Conservation (phyloP, 331 rosid species). For the Phaseolus coccineus region DNA sequence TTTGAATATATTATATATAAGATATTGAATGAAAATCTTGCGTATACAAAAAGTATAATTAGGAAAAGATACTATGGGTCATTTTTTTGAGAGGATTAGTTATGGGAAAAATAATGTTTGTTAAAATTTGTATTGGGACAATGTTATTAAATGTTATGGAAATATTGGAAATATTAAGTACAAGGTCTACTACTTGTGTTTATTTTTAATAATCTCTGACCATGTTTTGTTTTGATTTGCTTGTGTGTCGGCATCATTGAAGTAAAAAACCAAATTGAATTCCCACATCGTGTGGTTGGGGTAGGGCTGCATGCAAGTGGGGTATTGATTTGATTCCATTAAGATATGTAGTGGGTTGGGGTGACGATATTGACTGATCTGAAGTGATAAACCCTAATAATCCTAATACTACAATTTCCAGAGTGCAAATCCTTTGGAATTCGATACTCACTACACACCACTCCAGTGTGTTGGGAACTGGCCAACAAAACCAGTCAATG, state of each 20-base stretch:
- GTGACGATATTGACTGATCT: not conserved
- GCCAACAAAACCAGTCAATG: conserved; percentile 41
- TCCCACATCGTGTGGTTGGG: conserved; percentile 43
- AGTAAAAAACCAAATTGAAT: not conserved
- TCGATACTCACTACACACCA: conserved; percentile 23
- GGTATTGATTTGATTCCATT: conserved; percentile 18
- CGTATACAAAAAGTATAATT: no score
- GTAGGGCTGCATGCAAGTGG: not conserved
- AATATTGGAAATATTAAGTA: no score
- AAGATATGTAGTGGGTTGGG: conserved; percentile 1
- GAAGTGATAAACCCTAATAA: conserved; percentile 47
- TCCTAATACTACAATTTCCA: not conserved
- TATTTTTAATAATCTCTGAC: not conserved
- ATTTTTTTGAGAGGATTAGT: no score
- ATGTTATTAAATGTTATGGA: no score
- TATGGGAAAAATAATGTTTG: no score
- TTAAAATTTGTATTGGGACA: no score
- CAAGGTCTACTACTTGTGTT: no score
- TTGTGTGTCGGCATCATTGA: not conserved
- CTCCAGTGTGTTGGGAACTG: conserved; percentile 52
- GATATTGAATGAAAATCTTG: no score
- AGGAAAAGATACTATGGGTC: no score
- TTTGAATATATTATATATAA: no score
- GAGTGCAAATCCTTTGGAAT: conserved; percentile 42
- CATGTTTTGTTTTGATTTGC: no score